Percentiles rank a stretch among this genome's conserved stretches.
phyloP scores from a whole-genome alignment of 805 yeast species.

The Candida koratica region DNA sequence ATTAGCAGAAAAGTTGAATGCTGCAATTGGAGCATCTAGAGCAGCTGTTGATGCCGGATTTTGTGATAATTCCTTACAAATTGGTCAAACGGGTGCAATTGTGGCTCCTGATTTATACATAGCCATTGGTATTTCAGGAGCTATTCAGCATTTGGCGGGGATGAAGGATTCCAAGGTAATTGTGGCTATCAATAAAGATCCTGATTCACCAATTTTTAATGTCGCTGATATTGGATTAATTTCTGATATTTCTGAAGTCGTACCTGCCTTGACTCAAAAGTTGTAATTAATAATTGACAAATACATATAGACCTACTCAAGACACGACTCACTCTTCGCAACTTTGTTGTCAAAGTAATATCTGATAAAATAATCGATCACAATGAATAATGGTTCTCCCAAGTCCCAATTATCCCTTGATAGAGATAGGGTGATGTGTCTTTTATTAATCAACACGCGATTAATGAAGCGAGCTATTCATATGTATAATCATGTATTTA shows the following conservation, averaged over 20 bases:
- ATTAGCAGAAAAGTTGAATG: constrained; percentile 75
- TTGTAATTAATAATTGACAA: constrained; percentile 26
- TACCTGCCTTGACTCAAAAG: constrained; percentile 88
- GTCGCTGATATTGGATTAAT: constrained; percentile 87
- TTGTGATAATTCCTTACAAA: constrained; percentile 93
- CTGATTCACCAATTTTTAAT: constrained; percentile 90
- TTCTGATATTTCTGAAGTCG: constrained; percentile 79
- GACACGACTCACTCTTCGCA: constrained; percentile 1
- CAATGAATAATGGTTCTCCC: not conserved
- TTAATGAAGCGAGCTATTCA: constrained; percentile 39
- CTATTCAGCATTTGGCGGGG: constrained; percentile 97
- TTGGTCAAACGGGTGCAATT: constrained; percentile 97
- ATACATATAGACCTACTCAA: not conserved
- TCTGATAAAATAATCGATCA: too few relatives aligned
- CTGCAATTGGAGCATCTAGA: constrained; percentile 96
- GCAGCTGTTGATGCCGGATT: constrained; percentile 97
- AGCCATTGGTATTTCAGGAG: constrained; percentile 95
- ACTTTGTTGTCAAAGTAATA: too few relatives aligned
- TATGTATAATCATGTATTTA: constrained; percentile 31
- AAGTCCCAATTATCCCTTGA: constrained; percentile 15
- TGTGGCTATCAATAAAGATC: constrained; percentile 92
- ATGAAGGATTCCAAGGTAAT: constrained; percentile 94
- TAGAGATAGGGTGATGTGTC: constrained; percentile 40
- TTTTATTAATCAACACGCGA: constrained; percentile 39
- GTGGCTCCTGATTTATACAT: constrained; percentile 94